A percentile compares a stretch with the other conserved stretches of the same genome.
Evolutionary conservation across 805 yeast genomes (phyloP).

Genomic region (Schwanniomyces occidentalis): DNA sequence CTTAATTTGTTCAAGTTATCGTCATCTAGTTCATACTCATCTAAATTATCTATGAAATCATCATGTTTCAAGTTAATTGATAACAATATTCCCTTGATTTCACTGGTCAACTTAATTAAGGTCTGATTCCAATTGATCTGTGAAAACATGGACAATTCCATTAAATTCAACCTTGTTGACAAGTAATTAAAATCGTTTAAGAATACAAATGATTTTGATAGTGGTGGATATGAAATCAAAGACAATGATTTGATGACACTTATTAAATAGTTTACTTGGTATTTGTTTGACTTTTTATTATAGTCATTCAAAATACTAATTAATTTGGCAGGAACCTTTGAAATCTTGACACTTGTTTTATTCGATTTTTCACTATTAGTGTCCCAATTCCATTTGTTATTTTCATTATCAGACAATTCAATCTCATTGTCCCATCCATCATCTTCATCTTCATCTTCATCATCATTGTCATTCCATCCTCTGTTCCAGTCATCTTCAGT

Average conservation of each 20-base stretch:
- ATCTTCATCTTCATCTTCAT: slow-evolving; percentile 10
- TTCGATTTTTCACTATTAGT: slow-evolving; percentile 4
- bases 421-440: slow-evolving; percentile 18
- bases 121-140: slow-evolving; percentile 21
- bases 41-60: slow-evolving; percentile 11
- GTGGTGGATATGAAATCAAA: slow-evolving; percentile 31
- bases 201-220: slow-evolving; percentile 32
- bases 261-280: slow-evolving; percentile 19
- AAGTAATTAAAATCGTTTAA: slow-evolving; percentile 36
- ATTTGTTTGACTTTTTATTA: slow-evolving; percentile 17
- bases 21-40: slow-evolving; percentile 17
- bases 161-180: slow-evolving; percentile 10
- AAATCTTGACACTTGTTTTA: slow-evolving; percentile 9
- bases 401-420: slow-evolving; percentile 15
- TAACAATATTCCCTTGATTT: slow-evolving; percentile 15
- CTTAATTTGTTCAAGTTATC: slow-evolving; percentile 18
- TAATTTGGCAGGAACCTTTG: slow-evolving; percentile 23
- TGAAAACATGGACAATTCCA: slow-evolving; percentile 16
- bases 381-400: slow-evolving; percentile 3
- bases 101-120: slow-evolving; percentile 16
- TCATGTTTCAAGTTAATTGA: slow-evolving; percentile 16
- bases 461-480: slow-evolving; percentile 14
- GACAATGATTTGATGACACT: slow-evolving; percentile 33
- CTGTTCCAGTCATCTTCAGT: slow-evolving; percentile 17
- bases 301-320: slow-evolving; percentile 23